phyloP scores from a whole-genome alignment of 768 basidiomycete genomes.

The Podaxis carcinomalis region DNA sequence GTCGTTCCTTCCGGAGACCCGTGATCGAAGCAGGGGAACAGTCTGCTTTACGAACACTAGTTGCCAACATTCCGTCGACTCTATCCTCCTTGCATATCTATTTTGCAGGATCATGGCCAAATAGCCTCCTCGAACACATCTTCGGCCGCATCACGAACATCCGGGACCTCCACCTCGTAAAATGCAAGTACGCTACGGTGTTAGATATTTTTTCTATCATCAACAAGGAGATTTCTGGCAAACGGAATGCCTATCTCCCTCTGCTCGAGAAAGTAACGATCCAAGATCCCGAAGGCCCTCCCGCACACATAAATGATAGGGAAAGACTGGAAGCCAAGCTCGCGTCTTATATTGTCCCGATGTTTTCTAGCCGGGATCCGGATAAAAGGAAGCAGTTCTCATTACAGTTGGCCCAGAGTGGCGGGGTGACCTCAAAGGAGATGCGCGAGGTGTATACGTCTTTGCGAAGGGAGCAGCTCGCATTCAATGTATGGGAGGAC shows the following conservation, averaged over 20 bases:
- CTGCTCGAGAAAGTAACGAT: background rate
- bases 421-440: background rate
- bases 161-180: background rate
- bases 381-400: background rate
- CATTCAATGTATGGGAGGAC: constrained; percentile 4
- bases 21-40: background rate
- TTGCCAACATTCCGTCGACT: background rate
- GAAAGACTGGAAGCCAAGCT: background rate
- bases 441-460: background rate
- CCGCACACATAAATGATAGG: background rate
- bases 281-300: background rate
- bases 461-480: background rate
- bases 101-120: background rate
- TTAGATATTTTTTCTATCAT: background rate
- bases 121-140: background rate
- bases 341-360: background rate
- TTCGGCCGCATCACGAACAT: background rate
- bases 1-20: background rate
- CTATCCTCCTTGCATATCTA: background rate
- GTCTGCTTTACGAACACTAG: background rate
- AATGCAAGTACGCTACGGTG: background rate
- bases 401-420: background rate
- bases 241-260: background rate
- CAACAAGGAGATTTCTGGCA: background rate
- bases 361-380: background rate